These are phyloP conservation scores for Talaromyces proteolyticus DNA, from an alignment of 495 filamentous ascomycete species.

Conservation along the genomic window DNA sequence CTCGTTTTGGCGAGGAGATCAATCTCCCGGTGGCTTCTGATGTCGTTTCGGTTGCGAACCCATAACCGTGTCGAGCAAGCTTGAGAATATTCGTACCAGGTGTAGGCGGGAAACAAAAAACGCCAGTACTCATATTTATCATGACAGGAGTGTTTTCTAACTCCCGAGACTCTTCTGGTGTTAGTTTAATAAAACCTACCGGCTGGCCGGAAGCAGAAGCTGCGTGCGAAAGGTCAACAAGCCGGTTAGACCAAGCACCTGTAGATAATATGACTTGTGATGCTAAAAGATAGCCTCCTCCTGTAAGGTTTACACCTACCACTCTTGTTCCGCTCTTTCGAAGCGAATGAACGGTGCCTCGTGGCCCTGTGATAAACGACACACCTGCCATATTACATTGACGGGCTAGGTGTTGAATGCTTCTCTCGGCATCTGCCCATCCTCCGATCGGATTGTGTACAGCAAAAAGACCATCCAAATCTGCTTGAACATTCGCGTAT, in stretches of 20 bases:
- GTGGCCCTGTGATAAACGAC: slow-evolving; percentile 21
- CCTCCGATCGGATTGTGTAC: slow-evolving; percentile 61
- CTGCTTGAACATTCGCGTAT: slow-evolving; percentile 18
- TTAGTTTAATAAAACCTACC: slow-evolving; percentile 62
- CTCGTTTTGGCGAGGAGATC: slow-evolving; percentile 22
- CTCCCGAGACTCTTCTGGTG: slow-evolving; percentile 49
- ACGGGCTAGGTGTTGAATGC: slow-evolving; percentile 52
- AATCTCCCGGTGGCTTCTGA: too few relatives aligned
- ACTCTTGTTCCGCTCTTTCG: slow-evolving; percentile 20
- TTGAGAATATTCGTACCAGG: slow-evolving; percentile 53
- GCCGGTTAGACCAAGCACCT: slow-evolving; percentile 69
- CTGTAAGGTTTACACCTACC: slow-evolving; percentile 45
- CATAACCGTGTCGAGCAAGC: slow-evolving; percentile 69
- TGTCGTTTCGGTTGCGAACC: too few relatives aligned
- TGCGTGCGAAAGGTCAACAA: slow-evolving; percentile 45
- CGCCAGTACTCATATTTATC: slow-evolving; percentile 64
- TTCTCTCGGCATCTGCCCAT: slow-evolving; percentile 68
- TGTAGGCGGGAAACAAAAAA: slow-evolving; percentile 69
- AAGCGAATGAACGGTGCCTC: slow-evolving; percentile 20
- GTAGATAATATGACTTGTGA: slow-evolving; percentile 67
- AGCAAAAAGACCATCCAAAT: slow-evolving; percentile 28
- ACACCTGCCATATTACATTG: slow-evolving; percentile 19
- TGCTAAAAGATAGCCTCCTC: slow-evolving; percentile 47
- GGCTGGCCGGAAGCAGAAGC: slow-evolving; percentile 52
- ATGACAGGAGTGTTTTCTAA: slow-evolving; percentile 59